These are phyloP conservation scores for Stachybotrys chlorohalonatus DNA, from an alignment of 2,329 filamentous ascomycete species.

Conservation along the genomic window DNA sequence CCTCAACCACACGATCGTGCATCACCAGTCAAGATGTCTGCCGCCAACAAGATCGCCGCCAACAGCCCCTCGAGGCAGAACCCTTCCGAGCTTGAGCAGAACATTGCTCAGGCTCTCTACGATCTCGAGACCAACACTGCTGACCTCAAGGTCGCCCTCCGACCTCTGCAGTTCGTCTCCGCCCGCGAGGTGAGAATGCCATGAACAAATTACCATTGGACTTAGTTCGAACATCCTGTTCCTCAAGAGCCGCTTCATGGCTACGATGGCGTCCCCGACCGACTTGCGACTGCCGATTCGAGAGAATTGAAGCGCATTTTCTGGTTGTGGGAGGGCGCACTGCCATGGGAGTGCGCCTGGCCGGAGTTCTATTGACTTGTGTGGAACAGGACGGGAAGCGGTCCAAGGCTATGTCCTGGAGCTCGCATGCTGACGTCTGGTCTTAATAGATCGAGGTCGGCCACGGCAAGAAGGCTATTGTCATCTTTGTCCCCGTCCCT, in stretches of 20 bases:
- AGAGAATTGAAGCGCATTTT: constrained; percentile 10
- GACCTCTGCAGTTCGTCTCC: constrained; percentile 97
- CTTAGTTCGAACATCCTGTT: constrained; percentile 33
- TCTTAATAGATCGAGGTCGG: constrained; percentile 94
- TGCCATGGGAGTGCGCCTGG: constrained; percentile 7
- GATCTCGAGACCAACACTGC: constrained; percentile 99
- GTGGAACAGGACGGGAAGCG: constrained; percentile 68
- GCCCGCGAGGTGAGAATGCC: constrained; percentile 89
- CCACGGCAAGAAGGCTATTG: constrained; percentile 99
- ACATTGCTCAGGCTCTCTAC: constrained; percentile 93
- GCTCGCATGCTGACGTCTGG: constrained; percentile 67
- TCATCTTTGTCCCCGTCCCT: constrained; percentile 99
- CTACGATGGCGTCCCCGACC: constrained; percentile 17
- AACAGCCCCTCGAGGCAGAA: constrained; percentile 95
- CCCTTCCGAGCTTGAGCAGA: constrained; percentile 95
- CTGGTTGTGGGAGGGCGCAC: constrained; percentile 13
- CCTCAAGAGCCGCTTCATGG: constrained; percentile 26
- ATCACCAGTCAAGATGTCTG: constrained; percentile 49
- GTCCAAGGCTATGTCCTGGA: constrained; percentile 64
- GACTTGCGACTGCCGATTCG: constrained; percentile 11
- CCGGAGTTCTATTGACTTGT: constrained; percentile 32
- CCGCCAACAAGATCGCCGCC: constrained; percentile 91
- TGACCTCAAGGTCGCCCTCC: constrained; percentile 92
- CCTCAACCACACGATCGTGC: constrained; percentile 22
- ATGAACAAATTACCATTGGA: constrained; percentile 12